These are phyloP conservation scores for Handroanthus guayacan DNA, from an alignment of 257 asterid genomes.

Conservation along the genomic window DNA sequence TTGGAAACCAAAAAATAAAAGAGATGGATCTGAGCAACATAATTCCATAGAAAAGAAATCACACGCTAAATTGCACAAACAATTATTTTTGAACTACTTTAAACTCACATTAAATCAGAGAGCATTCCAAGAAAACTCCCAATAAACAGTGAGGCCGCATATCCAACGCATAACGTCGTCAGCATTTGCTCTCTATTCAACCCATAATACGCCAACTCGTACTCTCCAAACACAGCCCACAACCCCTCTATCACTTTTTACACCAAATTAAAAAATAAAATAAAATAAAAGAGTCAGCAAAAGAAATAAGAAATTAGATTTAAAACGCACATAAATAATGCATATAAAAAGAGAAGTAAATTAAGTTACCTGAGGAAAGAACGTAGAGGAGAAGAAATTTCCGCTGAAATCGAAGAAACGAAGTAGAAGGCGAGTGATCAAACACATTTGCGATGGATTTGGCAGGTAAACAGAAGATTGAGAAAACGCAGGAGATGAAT, in stretches of 20 bases:
- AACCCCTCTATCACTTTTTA: conserved; percentile 74
- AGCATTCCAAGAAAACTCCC: conserved; percentile 77
- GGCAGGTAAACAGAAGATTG: conserved; percentile 63
- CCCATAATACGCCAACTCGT: conserved; percentile 71
- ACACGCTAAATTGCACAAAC: conserved; percentile 18
- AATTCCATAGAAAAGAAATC: conserved; percentile 6
- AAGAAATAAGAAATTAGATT: not conserved
- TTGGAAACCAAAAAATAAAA: no score
- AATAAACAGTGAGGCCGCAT: conserved; percentile 56
- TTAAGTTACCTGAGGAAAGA: conserved; percentile 71
- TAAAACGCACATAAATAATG: conserved; percentile 18
- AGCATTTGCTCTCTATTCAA: conserved; percentile 71
- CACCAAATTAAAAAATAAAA: not conserved
- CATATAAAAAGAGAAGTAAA: not conserved
- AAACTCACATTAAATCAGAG: conserved; percentile 82
- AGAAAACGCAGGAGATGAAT: conserved; percentile 60
- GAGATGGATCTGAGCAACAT: not conserved
- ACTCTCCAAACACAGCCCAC: conserved; percentile 85
- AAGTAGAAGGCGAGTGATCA: conserved; percentile 67
- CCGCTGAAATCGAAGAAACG: conserved; percentile 65
- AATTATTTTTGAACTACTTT: conserved; percentile 6
- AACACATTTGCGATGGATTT: conserved; percentile 50
- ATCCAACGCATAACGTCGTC: conserved; percentile 63
- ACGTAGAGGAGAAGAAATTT: conserved; percentile 70
- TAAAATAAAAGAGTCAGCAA: conserved; percentile 18